These are phyloP conservation scores for Dinochytrium kinnereticum DNA, from an alignment of 371 early-diverging fungal genomes.

Conservation along the genomic window DNA sequence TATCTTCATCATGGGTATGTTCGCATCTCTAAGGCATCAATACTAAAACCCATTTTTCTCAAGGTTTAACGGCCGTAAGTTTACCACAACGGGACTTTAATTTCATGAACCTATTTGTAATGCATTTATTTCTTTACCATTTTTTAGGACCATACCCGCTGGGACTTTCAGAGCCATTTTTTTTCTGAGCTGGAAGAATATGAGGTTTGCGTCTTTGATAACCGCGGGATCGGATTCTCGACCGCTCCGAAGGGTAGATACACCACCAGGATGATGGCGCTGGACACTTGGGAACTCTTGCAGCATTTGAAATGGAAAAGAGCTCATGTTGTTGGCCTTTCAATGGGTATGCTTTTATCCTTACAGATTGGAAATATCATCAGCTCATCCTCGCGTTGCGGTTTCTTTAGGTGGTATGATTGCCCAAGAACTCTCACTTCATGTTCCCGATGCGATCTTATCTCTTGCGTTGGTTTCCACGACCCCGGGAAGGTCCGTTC, in stretches of 20 bases:
- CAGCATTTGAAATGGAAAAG: slow-evolving; percentile 24
- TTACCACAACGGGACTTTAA: background rate
- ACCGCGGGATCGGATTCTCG: slow-evolving; percentile 74
- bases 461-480: slow-evolving; percentile 24
- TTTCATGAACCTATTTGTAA: no score
- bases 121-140: no score
- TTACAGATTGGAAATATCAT: no score
- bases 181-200: slow-evolving; percentile 37
- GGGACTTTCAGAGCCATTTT: slow-evolving; percentile 39
- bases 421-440: slow-evolving; percentile 31
- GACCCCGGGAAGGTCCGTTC: slow-evolving; percentile 11
- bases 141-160: slow-evolving; percentile 17
- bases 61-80: slow-evolving; percentile 13
- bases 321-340: slow-evolving; percentile 29
- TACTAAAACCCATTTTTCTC: background rate
- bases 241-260: slow-evolving; percentile 46
- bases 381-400: no score
- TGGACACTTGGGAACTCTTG: slow-evolving; percentile 19
- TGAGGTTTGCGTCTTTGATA: slow-evolving; percentile 78
- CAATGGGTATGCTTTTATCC: slow-evolving; percentile 18
- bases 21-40: background rate
- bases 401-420: slow-evolving; percentile 28
- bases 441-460: slow-evolving; percentile 13
- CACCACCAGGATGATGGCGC: slow-evolving; percentile 27
- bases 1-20: slow-evolving; percentile 33